Evolutionary conservation across 768 basidiomycete genomes (phyloP).

Genomic region (Gymnopilus junonius): DNA sequence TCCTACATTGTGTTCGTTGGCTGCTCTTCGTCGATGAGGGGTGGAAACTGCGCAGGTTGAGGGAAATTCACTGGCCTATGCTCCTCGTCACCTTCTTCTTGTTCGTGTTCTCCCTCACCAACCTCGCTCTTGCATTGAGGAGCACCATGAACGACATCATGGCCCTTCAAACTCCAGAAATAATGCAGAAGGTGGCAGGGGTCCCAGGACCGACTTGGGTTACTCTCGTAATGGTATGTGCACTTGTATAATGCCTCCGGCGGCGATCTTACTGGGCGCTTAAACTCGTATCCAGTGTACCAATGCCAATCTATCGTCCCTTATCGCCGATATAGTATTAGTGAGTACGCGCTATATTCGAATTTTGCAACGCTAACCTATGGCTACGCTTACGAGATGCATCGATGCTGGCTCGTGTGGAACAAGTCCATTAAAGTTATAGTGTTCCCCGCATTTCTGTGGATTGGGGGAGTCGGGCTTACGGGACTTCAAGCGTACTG

Average conservation of each 20-base stretch:
- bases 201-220: slow-evolving; percentile 11
- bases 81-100: slow-evolving; percentile 4
- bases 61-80: slow-evolving; percentile 13
- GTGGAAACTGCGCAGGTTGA: slow-evolving; percentile 10
- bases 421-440: not conserved
- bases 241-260: no score
- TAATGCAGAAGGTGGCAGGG: not conserved
- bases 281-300: not conserved
- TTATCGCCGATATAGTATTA: slow-evolving; percentile 4
- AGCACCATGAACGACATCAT: slow-evolving; percentile 1
- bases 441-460: slow-evolving; percentile 7
- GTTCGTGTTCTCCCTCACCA: slow-evolving; percentile 4
- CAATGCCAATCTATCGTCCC: not conserved
- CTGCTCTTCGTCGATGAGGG: slow-evolving; percentile 19
- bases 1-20: slow-evolving; percentile 17
- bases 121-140: not conserved
- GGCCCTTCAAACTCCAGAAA: not conserved
- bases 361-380: no score
- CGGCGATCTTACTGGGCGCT: not conserved
- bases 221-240: not conserved
- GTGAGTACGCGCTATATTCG: not conserved
- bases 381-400: slow-evolving; percentile 1
- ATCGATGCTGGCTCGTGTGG: slow-evolving; percentile 13
- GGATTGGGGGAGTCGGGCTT: slow-evolving; percentile 10
- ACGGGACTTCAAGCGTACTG: slow-evolving; percentile 11